phyloP scores from a whole-genome alignment of 371 early-diverging fungal genomes.

The Enterospora canceri region DNA sequence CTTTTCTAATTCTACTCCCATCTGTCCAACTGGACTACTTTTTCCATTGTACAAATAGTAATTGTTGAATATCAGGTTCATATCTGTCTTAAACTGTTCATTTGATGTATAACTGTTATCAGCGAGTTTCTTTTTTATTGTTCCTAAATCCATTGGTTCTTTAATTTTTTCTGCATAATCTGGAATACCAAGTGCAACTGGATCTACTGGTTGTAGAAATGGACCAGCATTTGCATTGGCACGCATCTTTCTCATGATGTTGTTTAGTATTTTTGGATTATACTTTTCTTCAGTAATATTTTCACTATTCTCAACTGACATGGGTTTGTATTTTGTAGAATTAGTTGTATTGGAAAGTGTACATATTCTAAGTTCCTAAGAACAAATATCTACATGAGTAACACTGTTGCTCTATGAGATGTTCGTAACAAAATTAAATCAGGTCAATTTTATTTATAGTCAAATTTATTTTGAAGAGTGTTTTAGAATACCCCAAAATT shows the following conservation, averaged over 20 bases:
- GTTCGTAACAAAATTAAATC: too few species aligned
- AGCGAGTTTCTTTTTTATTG: slow-evolving; percentile 64
- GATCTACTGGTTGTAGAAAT: slow-evolving; percentile 82
- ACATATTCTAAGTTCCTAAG: too few species aligned
- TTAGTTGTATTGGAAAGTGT: too few species aligned
- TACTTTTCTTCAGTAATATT: too few species aligned
- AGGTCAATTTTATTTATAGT: too few species aligned
- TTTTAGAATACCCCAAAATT: too few species aligned
- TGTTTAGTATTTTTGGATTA: too few species aligned
- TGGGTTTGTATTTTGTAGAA: too few species aligned
- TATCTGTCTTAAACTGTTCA: slow-evolving; percentile 62
- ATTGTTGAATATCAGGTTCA: slow-evolving; percentile 60
- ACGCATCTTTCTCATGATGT: slow-evolving; percentile 64
- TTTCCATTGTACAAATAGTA: slow-evolving; percentile 56
- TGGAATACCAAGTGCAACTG: slow-evolving; percentile 63
- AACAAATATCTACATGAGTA: too few species aligned
- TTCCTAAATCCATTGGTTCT: slow-evolving; percentile 85
- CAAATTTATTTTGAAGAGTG: too few species aligned
- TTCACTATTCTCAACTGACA: too few species aligned
- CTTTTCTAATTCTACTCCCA: slow-evolving; percentile 46
- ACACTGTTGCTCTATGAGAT: too few species aligned
- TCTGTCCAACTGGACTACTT: slow-evolving; percentile 42
- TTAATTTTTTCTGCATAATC: slow-evolving; percentile 88
- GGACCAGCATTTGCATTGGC: slow-evolving; percentile 79
- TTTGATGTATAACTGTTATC: slow-evolving; percentile 56